Evolutionary conservation across 2,329 filamentous ascomycete species (phyloP), one percentile per base, ranked within the genome.

Genomic region (Cercospora zeina): DNA sequence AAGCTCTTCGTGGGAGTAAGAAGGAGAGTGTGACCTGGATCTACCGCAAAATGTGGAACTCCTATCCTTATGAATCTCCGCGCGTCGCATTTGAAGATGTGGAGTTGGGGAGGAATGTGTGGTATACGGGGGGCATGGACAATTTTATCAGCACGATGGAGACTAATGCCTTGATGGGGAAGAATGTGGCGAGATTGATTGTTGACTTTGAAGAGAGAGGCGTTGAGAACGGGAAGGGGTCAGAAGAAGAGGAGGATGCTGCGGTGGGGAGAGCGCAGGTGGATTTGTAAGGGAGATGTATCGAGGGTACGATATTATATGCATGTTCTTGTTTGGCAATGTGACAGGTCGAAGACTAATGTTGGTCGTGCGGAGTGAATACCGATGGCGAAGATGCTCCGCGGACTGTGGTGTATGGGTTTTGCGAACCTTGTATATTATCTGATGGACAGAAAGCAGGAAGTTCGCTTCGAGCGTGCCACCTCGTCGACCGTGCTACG

Each of bases 111-210:
- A 76, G 83, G 6, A 85, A 85, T 0, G 71, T 93, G 13, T 95
- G 83, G 82, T 87, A 88, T 69, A 87, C 85, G 4, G 80, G 81
- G 57, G 83, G 83, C 0, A 96, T 97, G 47, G 93, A 97, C 77
- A 89, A 89, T 68, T 97, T 99, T 74, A 96, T 97, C 68, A 95
- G 89, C 9, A 96, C 92, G 0, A 97, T 99, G 95, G 95, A 99
- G 80, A 97, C 95, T 6, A 96, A 88, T 74, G 89, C 91, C 1
- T 77, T 97, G 68, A 95, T 95, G 86, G 95, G 95, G 0, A 91
- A 85, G 83, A 95, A 95, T 72, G 87, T 95, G 19, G 91, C 90
- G 8, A 82, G 81, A 65, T 77, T 95, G 58, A 80, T 93, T 50
- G 81, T 87, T 0, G 85, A 93, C 56, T 21, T 4, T 59, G 10